Percentiles rank a stretch among this genome's conserved stretches.
Evolutionary conservation across 2,329 filamentous ascomycete genomes (phyloP).

Genomic region (Pyricularia sp.): DNA sequence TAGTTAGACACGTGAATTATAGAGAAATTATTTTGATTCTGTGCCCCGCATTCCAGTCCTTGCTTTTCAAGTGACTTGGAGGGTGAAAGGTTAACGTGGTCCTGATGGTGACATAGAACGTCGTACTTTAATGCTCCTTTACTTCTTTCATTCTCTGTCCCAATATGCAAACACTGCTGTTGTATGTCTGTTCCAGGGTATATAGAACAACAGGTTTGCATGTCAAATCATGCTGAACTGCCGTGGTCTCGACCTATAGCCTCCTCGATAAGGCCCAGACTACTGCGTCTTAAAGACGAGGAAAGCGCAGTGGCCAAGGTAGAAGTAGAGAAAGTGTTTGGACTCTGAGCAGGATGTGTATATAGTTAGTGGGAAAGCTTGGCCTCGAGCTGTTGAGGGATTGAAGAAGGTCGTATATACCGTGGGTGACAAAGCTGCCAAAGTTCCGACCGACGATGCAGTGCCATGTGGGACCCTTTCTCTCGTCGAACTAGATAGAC

Average conservation of each 20-base stretch:
- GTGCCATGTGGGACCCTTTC: constrained; percentile 98
- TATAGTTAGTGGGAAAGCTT: not conserved
- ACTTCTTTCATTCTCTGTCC: not conserved
- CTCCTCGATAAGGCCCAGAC: constrained; percentile 8
- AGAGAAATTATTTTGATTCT: not conserved
- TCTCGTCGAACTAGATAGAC: constrained; percentile 71
- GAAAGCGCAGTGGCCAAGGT: constrained; percentile 96
- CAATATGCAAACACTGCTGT: not conserved
- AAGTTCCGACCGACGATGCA: constrained; percentile 99
- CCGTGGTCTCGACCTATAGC: not conserved
- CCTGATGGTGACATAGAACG: not conserved
- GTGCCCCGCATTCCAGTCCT: not conserved
- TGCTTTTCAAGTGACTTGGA: not conserved
- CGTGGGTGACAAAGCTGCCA: constrained; percentile 96
- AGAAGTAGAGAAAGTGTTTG: constrained; percentile 99
- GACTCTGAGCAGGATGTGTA: constrained; percentile 55
- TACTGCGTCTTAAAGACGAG: constrained; percentile 98
- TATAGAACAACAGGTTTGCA: not conserved
- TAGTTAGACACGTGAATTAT: not conserved
- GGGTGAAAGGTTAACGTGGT: not conserved
- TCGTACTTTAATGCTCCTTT: not conserved
- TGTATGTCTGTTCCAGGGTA: not conserved
- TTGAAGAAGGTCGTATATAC: constrained; percentile 37
- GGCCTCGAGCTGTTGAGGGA: not conserved
- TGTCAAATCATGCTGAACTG: not conserved